Base-by-base conservation (phyloP, 2,329 filamentous ascomycete species). In the Paecilomyces sp. region DNA sequence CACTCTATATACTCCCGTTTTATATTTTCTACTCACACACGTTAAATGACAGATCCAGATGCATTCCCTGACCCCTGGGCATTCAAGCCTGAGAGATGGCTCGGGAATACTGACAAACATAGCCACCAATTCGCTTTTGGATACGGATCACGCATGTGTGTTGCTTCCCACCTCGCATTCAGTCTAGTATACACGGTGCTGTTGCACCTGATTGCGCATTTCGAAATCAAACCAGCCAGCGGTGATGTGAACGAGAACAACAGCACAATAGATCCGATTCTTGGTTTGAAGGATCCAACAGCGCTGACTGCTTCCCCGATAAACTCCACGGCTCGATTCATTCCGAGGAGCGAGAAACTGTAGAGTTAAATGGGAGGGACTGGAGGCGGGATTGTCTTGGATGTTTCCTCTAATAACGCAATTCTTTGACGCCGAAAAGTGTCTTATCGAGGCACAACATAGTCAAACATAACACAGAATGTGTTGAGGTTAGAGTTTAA, bases 81-180 rank as follows among this genome's bases (percentile, higher is more conserved):
- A 9, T 64, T 63, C 25, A 36, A 54, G 15, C 61, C 64, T 1
- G 62, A 64, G 30, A 61, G 64, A 9, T 65, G 64, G 62, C 50
- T 61, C 12, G 58, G 61, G 33, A 57, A 51, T 18, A 52, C 58
- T 30, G 61, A 64, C 22, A 52, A 58, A 5, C 60, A 60, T 28
- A 54, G 53, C 33, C 58, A 62, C 31, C 60, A 62, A 31, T 62
- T 58, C 28, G 60, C 58, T 15, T 61, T 61, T 18, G 60, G 57
- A 22, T 59, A 59, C 54, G 60, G 60, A 7, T 59, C 60, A 13
- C 57, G 57, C n/a, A 61, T 61, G 60, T 61, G 60, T 28, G 60
- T 61, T 11, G 60, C 60, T 12, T 59, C 60, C 1, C 55, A 61
- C 31, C 52, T 61, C 34, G 60, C 57, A 11, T 55, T 57, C 30